phyloP scores from a whole-genome alignment of 2,329 filamentous ascomycete genomes.

The Pseudocercospora vitis region DNA sequence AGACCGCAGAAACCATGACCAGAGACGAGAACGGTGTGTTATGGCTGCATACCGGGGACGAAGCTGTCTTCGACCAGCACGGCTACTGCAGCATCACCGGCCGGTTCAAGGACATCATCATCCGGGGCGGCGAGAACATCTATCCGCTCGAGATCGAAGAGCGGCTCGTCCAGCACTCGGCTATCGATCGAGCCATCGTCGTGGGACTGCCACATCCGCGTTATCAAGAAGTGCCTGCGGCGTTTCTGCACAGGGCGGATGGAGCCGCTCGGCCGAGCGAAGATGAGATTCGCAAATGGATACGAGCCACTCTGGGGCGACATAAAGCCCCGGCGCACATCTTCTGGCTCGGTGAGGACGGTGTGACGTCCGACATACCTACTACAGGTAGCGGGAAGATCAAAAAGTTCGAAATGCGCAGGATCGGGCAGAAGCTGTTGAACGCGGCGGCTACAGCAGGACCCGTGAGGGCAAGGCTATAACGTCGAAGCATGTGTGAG shows the following conservation, averaged over 20 bases:
- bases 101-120: slow-evolving; percentile 39
- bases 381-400: slow-evolving; percentile 49
- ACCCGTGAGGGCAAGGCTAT: slow-evolving; percentile 14
- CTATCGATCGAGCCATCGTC: slow-evolving; percentile 33
- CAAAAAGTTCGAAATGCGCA: slow-evolving; percentile 43
- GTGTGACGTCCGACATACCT: slow-evolving; percentile 38
- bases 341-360: slow-evolving; percentile 68
- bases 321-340: slow-evolving; percentile 63
- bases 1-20: slow-evolving; percentile 70
- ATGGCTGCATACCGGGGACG: slow-evolving; percentile 67
- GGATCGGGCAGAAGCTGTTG: slow-evolving; percentile 26
- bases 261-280: slow-evolving; percentile 12
- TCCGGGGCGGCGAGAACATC: slow-evolving; percentile 65
- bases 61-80: slow-evolving; percentile 49
- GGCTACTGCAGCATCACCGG: slow-evolving; percentile 41
- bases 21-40: slow-evolving; percentile 47
- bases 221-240: slow-evolving; percentile 36
- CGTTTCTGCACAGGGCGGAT: slow-evolving; percentile 37
- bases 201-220: slow-evolving; percentile 34
- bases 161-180: slow-evolving; percentile 29
- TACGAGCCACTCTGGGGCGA: slow-evolving; percentile 17
- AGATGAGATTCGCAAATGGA: slow-evolving; percentile 19
- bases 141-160: slow-evolving; percentile 43
- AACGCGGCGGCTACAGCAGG: neutral
- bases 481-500: neutral